Base-by-base conservation (phyloP, 208 protist species). In the Leishmania amazonensis region DNA sequence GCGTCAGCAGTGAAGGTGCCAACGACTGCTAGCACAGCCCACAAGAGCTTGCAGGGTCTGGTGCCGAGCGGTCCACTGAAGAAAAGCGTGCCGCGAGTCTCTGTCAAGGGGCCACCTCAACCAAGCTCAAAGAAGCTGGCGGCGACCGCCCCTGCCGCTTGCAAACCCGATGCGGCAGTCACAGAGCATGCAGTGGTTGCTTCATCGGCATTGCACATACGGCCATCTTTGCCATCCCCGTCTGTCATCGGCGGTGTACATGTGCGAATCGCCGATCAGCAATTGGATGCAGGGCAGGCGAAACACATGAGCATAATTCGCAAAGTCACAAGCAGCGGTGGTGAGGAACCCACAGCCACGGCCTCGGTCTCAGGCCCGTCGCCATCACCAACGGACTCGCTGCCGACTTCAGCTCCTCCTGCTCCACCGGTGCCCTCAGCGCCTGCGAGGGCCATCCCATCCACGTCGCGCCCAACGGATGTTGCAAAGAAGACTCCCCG, bases 61-160 rank as follows among this genome's bases (percentile, higher is more conserved):
- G 83, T 83, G 57, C 78, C 78, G 1, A 78, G 35, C 4, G 79
- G 78, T 4, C 83, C 83, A 4, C 80, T 84, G 58, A 79, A 72
- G 53, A 83, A 81, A 62, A 51, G 5, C 11, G 35, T 51, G 6
- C 51, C 6, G 54, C 74, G 35, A 2, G 21, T 0, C 9, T 62
- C 38, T 13, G 53, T 8, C 28, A 42, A 8, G 6, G 35, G 11
- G 17, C 21, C 38, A 9, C 54, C 38, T 57, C 74, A 7, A 28
- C 54, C 11, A 0, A 60, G 13, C 15, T 19, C 49, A 57, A 13
- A 8, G 38, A 21, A 35, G 15, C 19, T 17, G 17, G 17, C 49
- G 51, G 21, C 31, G 1, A 51, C 13, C 7, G 6, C 21, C 68
- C 15, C 42, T 17, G 28, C 1, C 6, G 42, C 68, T 51, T 51